A percentile compares a stretch with the other conserved stretches of the same genome.
Evolutionary conservation across 768 basidiomycete species (phyloP).

Genomic region (Galerina marginata): DNA sequence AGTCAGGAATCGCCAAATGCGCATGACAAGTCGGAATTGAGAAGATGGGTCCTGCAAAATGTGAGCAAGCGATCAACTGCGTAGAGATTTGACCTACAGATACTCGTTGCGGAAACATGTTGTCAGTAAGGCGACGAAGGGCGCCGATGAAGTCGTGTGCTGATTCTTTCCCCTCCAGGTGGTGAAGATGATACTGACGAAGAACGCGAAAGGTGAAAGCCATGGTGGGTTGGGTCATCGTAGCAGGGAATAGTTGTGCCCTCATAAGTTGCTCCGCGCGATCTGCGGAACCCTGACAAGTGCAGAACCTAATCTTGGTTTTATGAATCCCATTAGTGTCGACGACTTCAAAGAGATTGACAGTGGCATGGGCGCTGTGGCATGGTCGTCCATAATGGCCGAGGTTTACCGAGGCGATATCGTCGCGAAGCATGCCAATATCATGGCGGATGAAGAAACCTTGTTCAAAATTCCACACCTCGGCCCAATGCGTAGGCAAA

Average conservation of each 20-base stretch:
- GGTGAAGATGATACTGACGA: slow-evolving; percentile 28
- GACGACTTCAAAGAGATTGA: slow-evolving; percentile 18
- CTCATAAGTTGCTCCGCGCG: slow-evolving; percentile 29
- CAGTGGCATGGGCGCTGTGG: slow-evolving; percentile 1
- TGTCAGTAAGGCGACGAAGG: slow-evolving; percentile 27
- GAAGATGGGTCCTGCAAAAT: slow-evolving; percentile 26
- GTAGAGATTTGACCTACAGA: slow-evolving; percentile 15
- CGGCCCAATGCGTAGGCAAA: slow-evolving; percentile 30
- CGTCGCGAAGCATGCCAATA: slow-evolving; percentile 18
- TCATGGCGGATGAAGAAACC: slow-evolving; percentile 29
- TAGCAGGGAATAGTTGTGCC: slow-evolving; percentile 31
- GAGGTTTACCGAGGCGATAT: slow-evolving; percentile 13
- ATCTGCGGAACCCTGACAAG: slow-evolving; percentile 18
- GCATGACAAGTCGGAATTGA: slow-evolving; percentile 26
- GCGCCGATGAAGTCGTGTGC: slow-evolving; percentile 30
- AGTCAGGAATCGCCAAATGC: slow-evolving; percentile 24
- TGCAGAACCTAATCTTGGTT: slow-evolving; percentile 28
- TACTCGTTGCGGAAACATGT: slow-evolving; percentile 21
- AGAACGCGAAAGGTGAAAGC: slow-evolving; percentile 32
- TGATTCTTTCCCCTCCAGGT: slow-evolving; percentile 29
- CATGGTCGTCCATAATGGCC: slow-evolving; percentile 25
- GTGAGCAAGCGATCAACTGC: neutral
- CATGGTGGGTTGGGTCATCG: slow-evolving; percentile 20
- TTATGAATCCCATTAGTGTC: slow-evolving; percentile 33
- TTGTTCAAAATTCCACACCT: slow-evolving; percentile 22